Evolutionary conservation across 2,329 filamentous ascomycete species (phyloP).

Genomic region (Alternaria brassicicola): DNA sequence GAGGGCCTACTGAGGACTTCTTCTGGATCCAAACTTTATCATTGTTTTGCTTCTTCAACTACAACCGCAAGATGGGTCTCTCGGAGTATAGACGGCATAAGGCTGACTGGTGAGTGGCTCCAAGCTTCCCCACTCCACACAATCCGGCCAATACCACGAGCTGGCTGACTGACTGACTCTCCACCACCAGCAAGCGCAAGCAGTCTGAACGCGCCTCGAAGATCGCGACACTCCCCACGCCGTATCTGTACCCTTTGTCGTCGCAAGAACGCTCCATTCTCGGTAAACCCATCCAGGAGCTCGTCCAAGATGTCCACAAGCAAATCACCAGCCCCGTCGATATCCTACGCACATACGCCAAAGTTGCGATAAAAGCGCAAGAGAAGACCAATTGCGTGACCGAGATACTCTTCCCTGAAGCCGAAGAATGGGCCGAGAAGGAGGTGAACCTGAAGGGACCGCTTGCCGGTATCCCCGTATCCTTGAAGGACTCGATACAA

Average conservation of each 20-base stretch:
- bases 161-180: conserved; percentile 19
- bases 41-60: background rate
- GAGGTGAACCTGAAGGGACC: conserved; percentile 77
- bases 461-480: conserved; percentile 84
- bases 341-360: conserved; percentile 84
- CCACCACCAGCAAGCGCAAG: conserved; percentile 73
- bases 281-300: conserved; percentile 73
- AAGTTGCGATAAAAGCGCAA: conserved; percentile 82
- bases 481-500: conserved; percentile 76
- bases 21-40: background rate
- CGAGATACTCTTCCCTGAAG: conserved; percentile 79
- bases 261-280: conserved; percentile 70
- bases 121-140: conserved; percentile 17
- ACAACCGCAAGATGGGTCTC: conserved; percentile 55
- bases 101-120: conserved; percentile 67
- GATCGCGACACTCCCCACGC: conserved; percentile 68
- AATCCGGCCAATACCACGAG: background rate
- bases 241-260: conserved; percentile 71
- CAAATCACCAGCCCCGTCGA: conserved; percentile 69
- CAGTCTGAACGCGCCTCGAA: conserved; percentile 74
- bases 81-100: conserved; percentile 74
- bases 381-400: conserved; percentile 88
- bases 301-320: conserved; percentile 80
- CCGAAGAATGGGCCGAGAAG: conserved; percentile 71
- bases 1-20: background rate